phyloP scores from a whole-genome alignment of 2,329 filamentous ascomycete species.

The Cadophora sp. region DNA sequence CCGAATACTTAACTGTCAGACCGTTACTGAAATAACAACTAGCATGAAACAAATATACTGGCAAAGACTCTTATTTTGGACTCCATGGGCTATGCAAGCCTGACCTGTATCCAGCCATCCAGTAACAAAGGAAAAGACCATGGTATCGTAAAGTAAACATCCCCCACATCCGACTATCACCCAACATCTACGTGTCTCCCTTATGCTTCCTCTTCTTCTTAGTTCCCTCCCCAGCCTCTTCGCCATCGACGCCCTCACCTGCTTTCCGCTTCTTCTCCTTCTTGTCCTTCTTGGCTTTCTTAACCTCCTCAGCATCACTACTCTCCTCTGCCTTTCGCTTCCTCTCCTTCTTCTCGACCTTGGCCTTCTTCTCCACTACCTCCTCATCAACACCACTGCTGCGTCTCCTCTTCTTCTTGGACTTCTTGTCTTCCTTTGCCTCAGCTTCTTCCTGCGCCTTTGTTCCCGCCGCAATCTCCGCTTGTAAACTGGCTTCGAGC shows the following conservation, averaged over 20 bases:
- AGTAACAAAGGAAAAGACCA: neutral
- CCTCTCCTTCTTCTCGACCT: constrained; percentile 25
- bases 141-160: constrained; percentile 20
- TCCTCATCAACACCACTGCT: constrained; percentile 27
- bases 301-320: constrained; percentile 16
- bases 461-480: constrained; percentile 35
- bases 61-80: neutral
- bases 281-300: constrained; percentile 28
- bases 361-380: constrained; percentile 29
- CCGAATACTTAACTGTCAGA: no score
- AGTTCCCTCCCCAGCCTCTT: constrained; percentile 13
- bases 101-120: neutral
- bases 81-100: constrained; percentile 6
- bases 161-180: neutral
- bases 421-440: constrained; percentile 20
- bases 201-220: constrained; percentile 26
- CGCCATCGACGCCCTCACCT: constrained; percentile 21
- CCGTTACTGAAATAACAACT: no score
- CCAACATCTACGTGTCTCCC: neutral
- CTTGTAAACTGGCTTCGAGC: constrained; percentile 35
- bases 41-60: no score
- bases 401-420: constrained; percentile 31
- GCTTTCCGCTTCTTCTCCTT: constrained; percentile 29
- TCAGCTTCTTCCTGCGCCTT: constrained; percentile 28
- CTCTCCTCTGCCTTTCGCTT: constrained; percentile 16